A percentile compares a stretch with the other conserved stretches of the same genome.
These are phyloP conservation scores for Phytophthora constricta DNA, from an alignment of 352 stramenopile species.

Conservation along the genomic window DNA sequence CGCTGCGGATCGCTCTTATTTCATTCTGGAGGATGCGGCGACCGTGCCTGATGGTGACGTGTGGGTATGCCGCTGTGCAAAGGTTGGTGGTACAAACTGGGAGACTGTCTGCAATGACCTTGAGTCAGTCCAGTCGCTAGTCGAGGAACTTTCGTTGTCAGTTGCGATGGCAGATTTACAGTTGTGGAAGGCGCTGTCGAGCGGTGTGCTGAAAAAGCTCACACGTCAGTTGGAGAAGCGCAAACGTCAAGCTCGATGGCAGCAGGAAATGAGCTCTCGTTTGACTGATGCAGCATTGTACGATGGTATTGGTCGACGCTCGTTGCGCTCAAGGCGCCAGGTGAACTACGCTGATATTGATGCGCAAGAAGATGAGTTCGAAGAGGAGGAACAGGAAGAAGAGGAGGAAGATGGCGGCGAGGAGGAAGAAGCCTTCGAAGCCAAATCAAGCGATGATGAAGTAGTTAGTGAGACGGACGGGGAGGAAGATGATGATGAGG, in stretches of 20 bases:
- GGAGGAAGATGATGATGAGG: slow-evolving; percentile 30
- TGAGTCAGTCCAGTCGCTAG: slow-evolving; percentile 54
- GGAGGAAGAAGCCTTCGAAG: slow-evolving; percentile 33
- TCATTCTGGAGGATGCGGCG: slow-evolving; percentile 64
- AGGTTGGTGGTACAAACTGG: slow-evolving; percentile 49
- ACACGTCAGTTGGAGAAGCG: slow-evolving; percentile 55
- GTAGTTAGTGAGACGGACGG: slow-evolving; percentile 34
- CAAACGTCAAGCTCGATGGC: slow-evolving; percentile 44
- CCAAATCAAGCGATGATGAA: slow-evolving; percentile 24
- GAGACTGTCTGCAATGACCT: slow-evolving; percentile 70
- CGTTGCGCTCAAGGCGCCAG: slow-evolving; percentile 49
- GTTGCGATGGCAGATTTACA: slow-evolving; percentile 55
- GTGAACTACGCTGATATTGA: slow-evolving; percentile 59
- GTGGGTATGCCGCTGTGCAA: slow-evolving; percentile 67
- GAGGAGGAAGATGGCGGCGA: slow-evolving; percentile 34
- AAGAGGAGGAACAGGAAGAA: slow-evolving; percentile 37
- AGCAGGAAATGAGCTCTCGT: slow-evolving; percentile 46
- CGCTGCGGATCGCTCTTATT: slow-evolving; percentile 58
- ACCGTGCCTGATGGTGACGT: slow-evolving; percentile 55
- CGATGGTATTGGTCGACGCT: slow-evolving; percentile 40
- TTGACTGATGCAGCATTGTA: slow-evolving; percentile 30
- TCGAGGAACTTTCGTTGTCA: slow-evolving; percentile 57
- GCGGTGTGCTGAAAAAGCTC: slow-evolving; percentile 57
- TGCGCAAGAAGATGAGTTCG: slow-evolving; percentile 43
- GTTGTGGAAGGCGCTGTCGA: slow-evolving; percentile 55